Evolutionary conservation across 306 rosid species (phyloP).

Genomic region (Quercus engelmannii): DNA sequence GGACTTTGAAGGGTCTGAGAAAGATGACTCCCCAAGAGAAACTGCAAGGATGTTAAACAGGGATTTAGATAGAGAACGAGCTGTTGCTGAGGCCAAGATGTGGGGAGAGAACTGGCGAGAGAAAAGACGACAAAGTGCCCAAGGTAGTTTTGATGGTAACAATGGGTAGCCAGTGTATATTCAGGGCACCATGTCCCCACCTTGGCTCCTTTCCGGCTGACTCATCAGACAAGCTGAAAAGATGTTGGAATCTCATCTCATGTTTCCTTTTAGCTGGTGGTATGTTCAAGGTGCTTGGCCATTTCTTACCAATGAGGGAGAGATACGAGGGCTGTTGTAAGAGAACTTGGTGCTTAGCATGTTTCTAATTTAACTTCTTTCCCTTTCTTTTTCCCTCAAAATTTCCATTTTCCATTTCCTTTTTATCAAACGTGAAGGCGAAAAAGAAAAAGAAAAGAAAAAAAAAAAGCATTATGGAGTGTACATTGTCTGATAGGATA

Average conservation of each 20-base stretch:
- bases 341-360: conserved; percentile 27
- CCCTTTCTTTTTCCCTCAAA: neutral
- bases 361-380: conserved; percentile 33
- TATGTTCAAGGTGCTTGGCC: conserved; percentile 20
- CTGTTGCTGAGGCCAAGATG: conserved; percentile 92
- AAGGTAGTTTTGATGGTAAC: conserved; percentile 68
- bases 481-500: conserved; percentile 39
- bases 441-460: conserved; percentile 3
- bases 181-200: neutral
- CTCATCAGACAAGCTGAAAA: conserved; percentile 10
- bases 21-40: conserved; percentile 83
- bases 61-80: conserved; percentile 80
- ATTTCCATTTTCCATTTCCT: conserved; percentile 9
- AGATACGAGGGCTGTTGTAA: conserved; percentile 21
- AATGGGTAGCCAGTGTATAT: conserved; percentile 29
- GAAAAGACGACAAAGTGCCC: conserved; percentile 60
- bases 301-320: conserved; percentile 12
- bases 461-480: conserved; percentile 10
- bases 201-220: conserved; percentile 22
- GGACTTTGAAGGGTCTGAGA: conserved; percentile 80
- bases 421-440: conserved; percentile 6
- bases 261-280: conserved; percentile 24
- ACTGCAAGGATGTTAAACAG: conserved; percentile 64
- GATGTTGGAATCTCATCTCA: conserved; percentile 22
- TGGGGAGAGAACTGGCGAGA: conserved; percentile 97